A percentile compares a stretch with the other conserved stretches of the same genome.
These are phyloP conservation scores for Debaryomyces fabryi DNA, from an alignment of 1,139 yeast genomes.

Conservation along the genomic window DNA sequence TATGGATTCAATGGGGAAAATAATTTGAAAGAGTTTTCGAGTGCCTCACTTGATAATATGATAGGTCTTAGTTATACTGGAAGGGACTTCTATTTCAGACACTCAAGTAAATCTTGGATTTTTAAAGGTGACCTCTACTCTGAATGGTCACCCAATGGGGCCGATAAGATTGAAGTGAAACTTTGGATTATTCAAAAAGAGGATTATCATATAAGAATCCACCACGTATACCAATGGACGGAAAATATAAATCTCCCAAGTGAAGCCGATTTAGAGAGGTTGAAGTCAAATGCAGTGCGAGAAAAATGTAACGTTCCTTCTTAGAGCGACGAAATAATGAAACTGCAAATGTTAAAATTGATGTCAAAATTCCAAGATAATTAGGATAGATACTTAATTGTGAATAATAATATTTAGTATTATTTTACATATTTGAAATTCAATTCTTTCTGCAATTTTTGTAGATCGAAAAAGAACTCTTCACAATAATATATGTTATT, in stretches of 20 bases:
- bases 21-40: constrained; percentile 15
- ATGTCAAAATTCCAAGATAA: not conserved
- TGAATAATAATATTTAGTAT: not conserved
- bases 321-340: not conserved
- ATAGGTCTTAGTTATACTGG: constrained; percentile 17
- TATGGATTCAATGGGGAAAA: constrained; percentile 28
- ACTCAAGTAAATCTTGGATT: constrained; percentile 11
- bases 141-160: constrained; percentile 23
- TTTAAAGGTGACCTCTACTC: constrained; percentile 19
- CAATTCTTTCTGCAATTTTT: too few relatives aligned
- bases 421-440: not conserved
- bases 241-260: not conserved
- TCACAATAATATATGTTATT: too few relatives aligned
- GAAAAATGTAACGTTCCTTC: not conserved
- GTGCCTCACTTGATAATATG: constrained; percentile 24
- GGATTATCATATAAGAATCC: constrained; percentile 25
- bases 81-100: constrained; percentile 13
- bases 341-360: not conserved
- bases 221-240: constrained; percentile 13
- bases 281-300: not conserved
- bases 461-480: too few relatives aligned
- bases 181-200: constrained; percentile 24
- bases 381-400: not conserved
- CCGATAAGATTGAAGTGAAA: constrained; percentile 13
- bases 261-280: not conserved